A percentile compares a stretch with the other conserved stretches of the same genome.
Evolutionary conservation across 345 rosid species (phyloP).

Genomic region (Citrus inodora): DNA sequence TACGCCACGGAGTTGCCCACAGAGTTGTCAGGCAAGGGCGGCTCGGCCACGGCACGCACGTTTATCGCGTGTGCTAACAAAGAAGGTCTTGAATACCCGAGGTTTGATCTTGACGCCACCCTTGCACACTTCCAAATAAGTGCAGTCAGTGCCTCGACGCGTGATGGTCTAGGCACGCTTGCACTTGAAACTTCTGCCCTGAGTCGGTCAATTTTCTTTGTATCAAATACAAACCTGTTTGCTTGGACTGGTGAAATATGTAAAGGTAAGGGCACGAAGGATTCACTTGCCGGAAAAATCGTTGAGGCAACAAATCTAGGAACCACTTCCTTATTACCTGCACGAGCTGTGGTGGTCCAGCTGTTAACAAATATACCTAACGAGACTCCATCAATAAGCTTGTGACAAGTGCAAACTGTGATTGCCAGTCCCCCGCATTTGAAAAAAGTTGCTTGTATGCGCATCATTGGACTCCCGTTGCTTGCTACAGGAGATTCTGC

Average conservation of each 20-base stretch:
- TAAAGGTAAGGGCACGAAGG: neutral
- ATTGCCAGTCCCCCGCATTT: neutral
- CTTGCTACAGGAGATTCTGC: neutral
- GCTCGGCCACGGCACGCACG: neutral
- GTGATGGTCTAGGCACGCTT: slow-evolving; percentile 17
- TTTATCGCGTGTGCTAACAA: neutral
- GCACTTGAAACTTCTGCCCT: slow-evolving; percentile 13
- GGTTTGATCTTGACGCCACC: slow-evolving; percentile 5
- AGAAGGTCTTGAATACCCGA: neutral
- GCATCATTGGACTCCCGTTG: neutral
- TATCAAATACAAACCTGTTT: slow-evolving; percentile 18
- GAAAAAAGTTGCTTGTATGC: neutral
- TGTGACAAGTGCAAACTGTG: neutral
- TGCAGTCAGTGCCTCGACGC: slow-evolving; percentile 28
- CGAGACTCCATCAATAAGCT: neutral
- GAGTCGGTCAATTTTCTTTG: slow-evolving; percentile 18
- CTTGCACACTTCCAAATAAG: slow-evolving; percentile 25
- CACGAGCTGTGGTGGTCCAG: neutral
- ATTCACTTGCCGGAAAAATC: neutral
- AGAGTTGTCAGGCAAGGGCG: neutral
- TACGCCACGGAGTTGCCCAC: slow-evolving; percentile 4
- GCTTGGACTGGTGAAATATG: neutral
- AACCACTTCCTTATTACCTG: neutral
- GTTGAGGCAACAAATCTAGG: neutral
- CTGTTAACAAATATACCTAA: neutral